Conservation (phyloP, 805 yeast species). For the Wickerhamiella parazyma region DNA sequence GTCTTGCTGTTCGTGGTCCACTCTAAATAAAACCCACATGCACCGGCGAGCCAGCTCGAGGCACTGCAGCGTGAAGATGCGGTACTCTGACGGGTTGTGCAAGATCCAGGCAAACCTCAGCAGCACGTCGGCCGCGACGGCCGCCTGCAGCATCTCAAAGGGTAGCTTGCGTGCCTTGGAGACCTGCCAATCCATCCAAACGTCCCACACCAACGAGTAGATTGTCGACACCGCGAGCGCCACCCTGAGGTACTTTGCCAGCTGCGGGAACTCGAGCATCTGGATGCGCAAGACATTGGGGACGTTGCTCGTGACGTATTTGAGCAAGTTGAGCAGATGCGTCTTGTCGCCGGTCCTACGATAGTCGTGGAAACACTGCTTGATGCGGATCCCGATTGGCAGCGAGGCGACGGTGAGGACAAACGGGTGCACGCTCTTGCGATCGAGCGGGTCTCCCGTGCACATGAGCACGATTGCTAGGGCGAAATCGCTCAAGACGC, state of each 20-base stretch:
- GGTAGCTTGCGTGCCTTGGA: conserved; percentile 26
- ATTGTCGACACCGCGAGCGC: conserved; percentile 50
- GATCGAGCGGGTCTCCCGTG: conserved; percentile 49
- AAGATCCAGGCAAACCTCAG: conserved; percentile 69
- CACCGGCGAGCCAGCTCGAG: conserved; percentile 74
- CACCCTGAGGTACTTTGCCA: conserved; percentile 22
- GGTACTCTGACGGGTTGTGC: conserved; percentile 39
- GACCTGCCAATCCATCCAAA: conserved; percentile 78
- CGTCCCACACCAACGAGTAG: conserved; percentile 81
- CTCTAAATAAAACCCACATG: conserved; percentile 76
- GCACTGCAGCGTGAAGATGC: conserved; percentile 52
- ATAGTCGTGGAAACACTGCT: conserved; percentile 71
- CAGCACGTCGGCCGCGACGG: conserved; percentile 45
- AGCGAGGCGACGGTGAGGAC: conserved; percentile 29
- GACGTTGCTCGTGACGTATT: conserved; percentile 34
- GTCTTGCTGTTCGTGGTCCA: conserved; percentile 34
- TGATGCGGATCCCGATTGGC: conserved; percentile 65
- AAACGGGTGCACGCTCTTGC: conserved; percentile 27
- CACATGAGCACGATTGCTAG: conserved; percentile 50
- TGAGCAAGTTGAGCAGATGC: conserved; percentile 59
- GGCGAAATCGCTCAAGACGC: conserved; percentile 58
- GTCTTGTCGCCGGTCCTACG: conserved; percentile 34
- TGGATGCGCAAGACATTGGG: conserved; percentile 15
- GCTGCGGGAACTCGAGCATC: conserved; percentile 9
- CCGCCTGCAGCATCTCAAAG: conserved; percentile 36